Base-by-base conservation (phyloP, 2,329 filamentous ascomycete genomes). In the Diaporthe velutina region DNA sequence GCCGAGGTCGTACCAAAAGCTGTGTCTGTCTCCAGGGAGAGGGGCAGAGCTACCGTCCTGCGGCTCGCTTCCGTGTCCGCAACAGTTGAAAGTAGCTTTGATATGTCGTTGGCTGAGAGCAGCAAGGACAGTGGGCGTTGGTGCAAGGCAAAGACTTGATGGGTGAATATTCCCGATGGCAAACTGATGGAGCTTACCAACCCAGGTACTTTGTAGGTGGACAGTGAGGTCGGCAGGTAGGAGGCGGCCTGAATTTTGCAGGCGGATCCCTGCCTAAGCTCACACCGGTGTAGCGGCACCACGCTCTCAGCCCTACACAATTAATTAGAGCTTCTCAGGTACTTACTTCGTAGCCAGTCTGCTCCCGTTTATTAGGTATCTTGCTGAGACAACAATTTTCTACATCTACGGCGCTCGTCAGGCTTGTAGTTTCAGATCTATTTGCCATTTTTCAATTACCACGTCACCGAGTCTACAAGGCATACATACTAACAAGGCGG, bases 241-340 rank as follows among this genome's bases (percentile, higher is more conserved):
- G 25, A 75, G 54, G 68, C 70, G 64, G 60, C 70, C 52, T 76
- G 74, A 76, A 74, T 74, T 76, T 74, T 76, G 73, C 58, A 70
- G n/a, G 71, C 66, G 71, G 74, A 55, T 33, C 58, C 38, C 13
- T 55, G 48, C 45, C 45, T 72, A 50, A 55, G 48, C 64, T 28
- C 64, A 68, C 64, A 19, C 64, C 64, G 64, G 48, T 68, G 64
- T 68, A 68, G 48, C 64, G 64, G 15, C 48, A 54, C 45, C 7
- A 38, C 45, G 54, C 57, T 8, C n/a, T 19, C 48, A 54, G 64
- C 64, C 45, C 30, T 67, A 52, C 30, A 28, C 6, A 38, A 10
- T 10, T 25, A 38, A 10, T 10, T 25, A 7, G 15, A 35, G 19
- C 6, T 3, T 22, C 2, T 33, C 30, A 55, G 25, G 25, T 33